phyloP scores from a whole-genome alignment of 352 stramenopile species.

The Phytophthora capsici region DNA sequence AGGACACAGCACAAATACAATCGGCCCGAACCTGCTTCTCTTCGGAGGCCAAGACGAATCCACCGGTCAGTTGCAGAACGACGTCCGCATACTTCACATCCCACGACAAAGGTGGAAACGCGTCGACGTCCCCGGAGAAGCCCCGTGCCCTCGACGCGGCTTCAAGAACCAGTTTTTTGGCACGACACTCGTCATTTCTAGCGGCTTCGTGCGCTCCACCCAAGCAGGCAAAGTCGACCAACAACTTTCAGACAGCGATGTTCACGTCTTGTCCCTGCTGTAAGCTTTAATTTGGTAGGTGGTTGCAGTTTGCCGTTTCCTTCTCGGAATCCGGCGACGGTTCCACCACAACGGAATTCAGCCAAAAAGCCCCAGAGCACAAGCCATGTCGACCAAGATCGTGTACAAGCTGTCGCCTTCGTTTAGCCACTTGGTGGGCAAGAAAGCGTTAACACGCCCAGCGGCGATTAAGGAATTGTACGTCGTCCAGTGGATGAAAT shows the following conservation, averaged over 20 bases:
- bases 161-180: slow-evolving; percentile 86
- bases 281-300: neutral
- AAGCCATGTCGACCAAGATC: slow-evolving; percentile 35
- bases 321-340: slow-evolving; percentile 6
- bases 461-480: slow-evolving; percentile 83
- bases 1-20: slow-evolving; percentile 64
- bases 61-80: slow-evolving; percentile 55
- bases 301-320: neutral
- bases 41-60: slow-evolving; percentile 66
- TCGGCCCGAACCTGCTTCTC: slow-evolving; percentile 65
- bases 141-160: slow-evolving; percentile 64
- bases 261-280: slow-evolving; percentile 54
- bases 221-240: slow-evolving; percentile 50
- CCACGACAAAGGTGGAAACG: slow-evolving; percentile 39
- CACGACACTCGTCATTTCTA: slow-evolving; percentile 76
- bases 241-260: slow-evolving; percentile 67
- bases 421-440: slow-evolving; percentile 68
- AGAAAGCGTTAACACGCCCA: slow-evolving; percentile 69
- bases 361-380: neutral
- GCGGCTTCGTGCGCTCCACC: slow-evolving; percentile 61
- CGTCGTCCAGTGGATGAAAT: slow-evolving; percentile 19
- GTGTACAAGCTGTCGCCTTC: slow-evolving; percentile 72
- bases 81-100: slow-evolving; percentile 56
- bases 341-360: neutral
- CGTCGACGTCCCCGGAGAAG: slow-evolving; percentile 38